These are phyloP conservation scores for Ascoidea asiatica DNA, from an alignment of 805 yeast species.

Conservation along the genomic window DNA sequence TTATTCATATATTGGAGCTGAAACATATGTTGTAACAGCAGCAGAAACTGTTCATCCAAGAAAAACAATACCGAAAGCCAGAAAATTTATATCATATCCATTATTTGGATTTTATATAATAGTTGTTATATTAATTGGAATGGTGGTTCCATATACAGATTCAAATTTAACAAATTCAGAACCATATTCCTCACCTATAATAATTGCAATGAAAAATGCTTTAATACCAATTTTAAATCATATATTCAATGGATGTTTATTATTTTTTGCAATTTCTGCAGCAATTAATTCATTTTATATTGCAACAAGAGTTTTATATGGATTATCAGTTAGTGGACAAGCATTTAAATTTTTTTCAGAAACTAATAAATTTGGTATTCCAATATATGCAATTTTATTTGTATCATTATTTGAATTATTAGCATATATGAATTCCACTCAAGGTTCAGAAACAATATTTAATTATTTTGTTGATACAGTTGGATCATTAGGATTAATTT, in stretches of 20 bases:
- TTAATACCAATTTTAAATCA: conserved; percentile 34
- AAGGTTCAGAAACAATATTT: conserved; percentile 24
- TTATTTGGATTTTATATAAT: conserved; percentile 38
- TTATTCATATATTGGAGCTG: conserved; percentile 37
- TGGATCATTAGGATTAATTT: conserved; percentile 29
- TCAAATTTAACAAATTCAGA: conserved; percentile 20
- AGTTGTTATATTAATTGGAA: conserved; percentile 39
- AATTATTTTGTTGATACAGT: conserved; percentile 30
- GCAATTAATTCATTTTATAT: conserved; percentile 34
- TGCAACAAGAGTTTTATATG: conserved; percentile 28
- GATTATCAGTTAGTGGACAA: conserved; percentile 29
- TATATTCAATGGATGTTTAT: conserved; percentile 32
- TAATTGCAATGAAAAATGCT: conserved; percentile 33
- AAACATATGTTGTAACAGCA: conserved; percentile 33
- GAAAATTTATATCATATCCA: conserved; percentile 39
- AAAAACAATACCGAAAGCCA: conserved; percentile 35
- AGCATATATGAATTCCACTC: conserved; percentile 28
- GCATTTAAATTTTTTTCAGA: conserved; percentile 28
- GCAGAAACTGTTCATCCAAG: conserved; percentile 37
- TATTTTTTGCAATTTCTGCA: conserved; percentile 27
- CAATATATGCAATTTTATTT: conserved; percentile 26
- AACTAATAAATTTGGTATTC: conserved; percentile 30
- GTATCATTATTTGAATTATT: conserved; percentile 25
- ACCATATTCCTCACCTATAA: conserved; percentile 34
- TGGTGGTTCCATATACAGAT: conserved; percentile 41